Base-by-base conservation (phyloP, 2,329 filamentous ascomycete species). In the Paraphoma sp. region DNA sequence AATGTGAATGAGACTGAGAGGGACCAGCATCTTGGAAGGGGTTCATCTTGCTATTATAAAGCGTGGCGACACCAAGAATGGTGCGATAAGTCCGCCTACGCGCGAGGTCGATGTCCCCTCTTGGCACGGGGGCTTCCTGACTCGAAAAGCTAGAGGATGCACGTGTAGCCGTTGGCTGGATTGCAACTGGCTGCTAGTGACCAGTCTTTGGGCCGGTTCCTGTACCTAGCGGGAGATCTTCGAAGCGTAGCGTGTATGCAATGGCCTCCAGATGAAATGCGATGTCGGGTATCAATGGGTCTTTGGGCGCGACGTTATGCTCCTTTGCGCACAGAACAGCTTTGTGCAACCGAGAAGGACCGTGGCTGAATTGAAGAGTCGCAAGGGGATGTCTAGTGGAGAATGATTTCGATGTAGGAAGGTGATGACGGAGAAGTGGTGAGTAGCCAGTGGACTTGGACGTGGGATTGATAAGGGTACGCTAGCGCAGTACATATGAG, bases 31-130 rank as follows among this genome's bases (percentile, higher is more conserved):
- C 58, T 33, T 69, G 65, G 53, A 59, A 67, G 60, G 67, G 56
- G 43, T 68, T 60, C 70, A 73, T 73, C 18, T n/a, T 66, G 60
- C 49, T 64, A 61, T 62, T 65, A 54, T 69, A 65, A 42, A 48
- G 33, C 44, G n/a, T 48, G 30, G 42, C 31, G 8, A 30, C 6
- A 14, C 30, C 33, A 45, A 49, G 11, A 16, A 36, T 29, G 29
- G 14, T 10, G 29, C 30, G 46, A 42, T 23, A 42, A 40, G 36
- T n/a, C 14, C 29, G 12, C 31, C 31, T 52, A 40, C 28, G 50
- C 50, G 47, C 44, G 38, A 43, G 53, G 38, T 48, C 48, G 52
- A 54, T 18, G 45, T 54, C 54, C 54, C 5, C 23, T 60, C 54
- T 60, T 60, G 57, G 56, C 54, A 59, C 46, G 56, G 48, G 51